phyloP scores from a whole-genome alignment of 2,329 filamentous ascomycete species.

The Xylogone sp. region DNA sequence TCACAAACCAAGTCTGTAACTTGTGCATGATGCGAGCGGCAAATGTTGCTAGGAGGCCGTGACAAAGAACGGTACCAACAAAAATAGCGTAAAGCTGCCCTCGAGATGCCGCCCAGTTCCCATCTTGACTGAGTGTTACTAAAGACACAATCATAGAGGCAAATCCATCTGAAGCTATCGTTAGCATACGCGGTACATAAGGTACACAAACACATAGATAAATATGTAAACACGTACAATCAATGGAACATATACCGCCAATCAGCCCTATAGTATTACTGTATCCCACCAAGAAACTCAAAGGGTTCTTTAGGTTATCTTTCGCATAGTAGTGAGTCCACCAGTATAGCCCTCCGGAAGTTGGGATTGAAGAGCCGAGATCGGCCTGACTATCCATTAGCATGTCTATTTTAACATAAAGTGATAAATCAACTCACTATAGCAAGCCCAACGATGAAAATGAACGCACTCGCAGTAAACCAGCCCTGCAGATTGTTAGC shows the following conservation, averaged over 20 bases:
- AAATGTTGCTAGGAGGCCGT: conserved; percentile 50
- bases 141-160: too few relatives aligned
- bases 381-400: too few relatives aligned
- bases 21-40: conserved; percentile 54
- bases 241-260: conserved; percentile 59
- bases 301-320: conserved; percentile 48
- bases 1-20: conserved; percentile 52
- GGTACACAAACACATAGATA: conserved; percentile 47
- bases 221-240: conserved; percentile 56
- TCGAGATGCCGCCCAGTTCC: conserved; percentile 50
- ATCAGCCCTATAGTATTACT: conserved; percentile 58
- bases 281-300: conserved; percentile 60
- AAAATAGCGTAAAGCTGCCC: conserved; percentile 56
- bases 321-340: conserved; percentile 54
- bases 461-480: conserved; percentile 54
- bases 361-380: conserved; percentile 52
- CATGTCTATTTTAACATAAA: too few relatives aligned
- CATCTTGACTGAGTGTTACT: conserved; percentile 53
- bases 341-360: conserved; percentile 54
- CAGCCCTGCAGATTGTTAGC: too few relatives aligned
- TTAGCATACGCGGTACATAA: too few relatives aligned
- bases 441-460: conserved; percentile 55
- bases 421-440: too few relatives aligned
- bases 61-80: conserved; percentile 46
- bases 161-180: too few relatives aligned